Evolutionary conservation across 441 rosid species (phyloP).

Genomic region (Dalechampia spathulata): DNA sequence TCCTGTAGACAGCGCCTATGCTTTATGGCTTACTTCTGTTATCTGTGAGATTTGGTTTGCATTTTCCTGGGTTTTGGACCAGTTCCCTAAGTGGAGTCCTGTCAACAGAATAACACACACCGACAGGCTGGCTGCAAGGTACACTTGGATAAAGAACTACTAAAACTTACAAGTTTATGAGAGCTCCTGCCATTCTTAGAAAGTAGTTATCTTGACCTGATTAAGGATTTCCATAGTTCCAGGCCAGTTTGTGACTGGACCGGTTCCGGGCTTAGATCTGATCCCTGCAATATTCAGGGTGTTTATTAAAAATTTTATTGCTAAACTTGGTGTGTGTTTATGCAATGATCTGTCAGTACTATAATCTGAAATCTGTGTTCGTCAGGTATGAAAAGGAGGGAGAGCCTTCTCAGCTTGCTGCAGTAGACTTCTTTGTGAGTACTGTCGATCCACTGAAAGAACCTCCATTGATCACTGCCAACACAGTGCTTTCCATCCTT

Average conservation of each 20-base stretch:
- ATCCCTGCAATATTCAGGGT: too few species aligned
- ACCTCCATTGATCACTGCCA: constrained; percentile 90
- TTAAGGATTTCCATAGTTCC: too few species aligned
- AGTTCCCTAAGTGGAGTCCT: constrained; percentile 96
- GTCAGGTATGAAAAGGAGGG: constrained; percentile 86
- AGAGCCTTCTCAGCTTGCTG: constrained; percentile 74
- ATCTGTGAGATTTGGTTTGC: constrained; percentile 99
- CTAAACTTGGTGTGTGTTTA: background rate
- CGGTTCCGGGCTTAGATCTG: too few species aligned
- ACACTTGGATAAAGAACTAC: constrained; percentile 8
- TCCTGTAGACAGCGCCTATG: constrained; percentile 86
- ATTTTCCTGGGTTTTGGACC: constrained; percentile 95
- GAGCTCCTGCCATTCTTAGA: background rate
- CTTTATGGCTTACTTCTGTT: constrained; percentile 84
- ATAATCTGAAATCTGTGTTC: too few species aligned
- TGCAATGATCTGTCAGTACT: too few species aligned
- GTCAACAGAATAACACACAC: constrained; percentile 52
- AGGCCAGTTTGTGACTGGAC: too few species aligned
- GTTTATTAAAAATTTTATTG: background rate
- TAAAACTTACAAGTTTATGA: background rate
- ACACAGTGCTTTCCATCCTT: constrained; percentile 92
- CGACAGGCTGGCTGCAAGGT: constrained; percentile 83
- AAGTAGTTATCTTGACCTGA: background rate
- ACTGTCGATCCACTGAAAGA: constrained; percentile 94
- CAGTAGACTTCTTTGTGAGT: constrained; percentile 94